phyloP scores from a whole-genome alignment of 2,329 filamentous ascomycete species.

The Mycosphaerella arachidis region DNA sequence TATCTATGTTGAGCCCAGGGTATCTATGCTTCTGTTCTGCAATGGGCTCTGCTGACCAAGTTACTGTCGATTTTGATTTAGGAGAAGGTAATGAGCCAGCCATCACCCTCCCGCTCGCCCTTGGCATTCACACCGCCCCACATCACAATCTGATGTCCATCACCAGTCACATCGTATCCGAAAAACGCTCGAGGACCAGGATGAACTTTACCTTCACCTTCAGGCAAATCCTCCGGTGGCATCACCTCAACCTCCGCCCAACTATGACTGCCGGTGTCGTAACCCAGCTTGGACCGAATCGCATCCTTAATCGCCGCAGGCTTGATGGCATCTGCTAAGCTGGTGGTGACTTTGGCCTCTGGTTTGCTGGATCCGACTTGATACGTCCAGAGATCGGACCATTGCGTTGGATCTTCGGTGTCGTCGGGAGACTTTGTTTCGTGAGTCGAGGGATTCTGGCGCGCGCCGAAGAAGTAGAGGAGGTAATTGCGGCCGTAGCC shows the following conservation, averaged over 20 bases:
- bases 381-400: constrained; percentile 44
- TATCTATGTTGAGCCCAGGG: not conserved
- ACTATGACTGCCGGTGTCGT: constrained; percentile 37
- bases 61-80: not conserved
- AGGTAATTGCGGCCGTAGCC: constrained; percentile 44
- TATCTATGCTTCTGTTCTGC: not conserved
- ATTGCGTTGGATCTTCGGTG: constrained; percentile 24
- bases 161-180: constrained; percentile 37
- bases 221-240: constrained; percentile 31
- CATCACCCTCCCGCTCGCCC: constrained; percentile 42
- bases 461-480: constrained; percentile 39
- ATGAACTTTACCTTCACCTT: constrained; percentile 40
- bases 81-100: constrained; percentile 38
- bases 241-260: constrained; percentile 43
- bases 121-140: constrained; percentile 44
- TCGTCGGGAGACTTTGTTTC: constrained; percentile 20
- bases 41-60: not conserved
- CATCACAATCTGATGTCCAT: constrained; percentile 36
- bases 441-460: constrained; percentile 13
- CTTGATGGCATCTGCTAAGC: constrained; percentile 32
- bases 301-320: constrained; percentile 44
- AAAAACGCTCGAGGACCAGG: constrained; percentile 42
- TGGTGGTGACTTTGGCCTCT: constrained; percentile 24
- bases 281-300: constrained; percentile 39
- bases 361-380: constrained; percentile 38